Conservation (phyloP, 805 yeast species). For the Starmerella riodocensis region DNA sequence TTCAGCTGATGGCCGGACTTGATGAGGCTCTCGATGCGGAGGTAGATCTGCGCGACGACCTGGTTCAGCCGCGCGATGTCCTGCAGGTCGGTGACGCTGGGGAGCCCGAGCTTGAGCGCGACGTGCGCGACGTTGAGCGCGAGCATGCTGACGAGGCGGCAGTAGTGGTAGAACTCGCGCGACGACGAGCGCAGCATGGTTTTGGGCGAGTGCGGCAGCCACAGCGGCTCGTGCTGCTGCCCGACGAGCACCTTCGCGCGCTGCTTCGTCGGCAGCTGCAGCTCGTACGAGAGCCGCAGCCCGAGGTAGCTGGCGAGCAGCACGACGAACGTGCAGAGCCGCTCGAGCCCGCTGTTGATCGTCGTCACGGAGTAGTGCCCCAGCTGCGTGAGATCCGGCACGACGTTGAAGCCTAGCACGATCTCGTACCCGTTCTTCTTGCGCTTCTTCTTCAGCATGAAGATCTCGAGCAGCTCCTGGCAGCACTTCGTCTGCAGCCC, state of each 20-base stretch:
- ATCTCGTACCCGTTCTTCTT: slow-evolving; percentile 22
- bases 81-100: slow-evolving; percentile 12
- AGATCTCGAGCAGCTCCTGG: slow-evolving; percentile 19
- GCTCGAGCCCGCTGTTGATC: slow-evolving; percentile 26
- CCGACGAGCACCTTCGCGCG: slow-evolving; percentile 22
- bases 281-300: slow-evolving; percentile 24
- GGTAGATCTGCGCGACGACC: slow-evolving; percentile 25
- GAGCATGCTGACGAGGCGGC: slow-evolving; percentile 27
- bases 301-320: slow-evolving; percentile 26
- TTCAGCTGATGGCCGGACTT: slow-evolving; percentile 18
- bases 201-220: slow-evolving; percentile 20
- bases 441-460: slow-evolving; percentile 20
- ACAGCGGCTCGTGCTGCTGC: slow-evolving; percentile 6
- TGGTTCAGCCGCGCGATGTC: slow-evolving; percentile 22
- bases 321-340: slow-evolving; percentile 24
- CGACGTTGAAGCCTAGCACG: slow-evolving; percentile 24
- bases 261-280: slow-evolving; percentile 23
- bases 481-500: slow-evolving; percentile 19
- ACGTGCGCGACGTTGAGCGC: slow-evolving; percentile 23
- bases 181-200: slow-evolving; percentile 24
- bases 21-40: slow-evolving; percentile 19
- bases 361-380: slow-evolving; percentile 24
- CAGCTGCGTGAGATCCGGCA: slow-evolving; percentile 25
- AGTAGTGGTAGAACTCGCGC: slow-evolving; percentile 23
- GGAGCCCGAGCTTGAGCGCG: slow-evolving; percentile 23